Percentiles rank a stretch among this genome's conserved stretches.
These are phyloP conservation scores for Collybia mongolica DNA, from an alignment of 768 basidiomycete genomes.

Conservation along the genomic window DNA sequence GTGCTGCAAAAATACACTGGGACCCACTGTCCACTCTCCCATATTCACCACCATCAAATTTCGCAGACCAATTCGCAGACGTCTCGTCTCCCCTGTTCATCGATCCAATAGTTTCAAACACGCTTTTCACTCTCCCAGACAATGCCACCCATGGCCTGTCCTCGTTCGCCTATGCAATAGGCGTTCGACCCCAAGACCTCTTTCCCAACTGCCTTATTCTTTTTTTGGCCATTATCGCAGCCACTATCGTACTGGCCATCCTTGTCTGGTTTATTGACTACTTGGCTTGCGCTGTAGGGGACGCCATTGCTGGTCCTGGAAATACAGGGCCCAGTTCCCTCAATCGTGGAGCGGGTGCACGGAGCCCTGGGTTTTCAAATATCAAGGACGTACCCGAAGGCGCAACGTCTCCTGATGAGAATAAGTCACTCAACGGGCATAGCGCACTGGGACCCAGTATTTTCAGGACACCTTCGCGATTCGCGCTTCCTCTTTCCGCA, in stretches of 20 bases:
- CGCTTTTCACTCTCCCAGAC: slow-evolving; percentile 67
- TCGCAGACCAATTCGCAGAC: slow-evolving; percentile 72
- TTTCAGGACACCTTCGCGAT: slow-evolving; percentile 22
- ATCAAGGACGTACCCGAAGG: slow-evolving; percentile 50
- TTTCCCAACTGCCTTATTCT: slow-evolving; percentile 81
- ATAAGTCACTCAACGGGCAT: slow-evolving; percentile 44
- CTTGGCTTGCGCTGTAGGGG: slow-evolving; percentile 36
- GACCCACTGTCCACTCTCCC: slow-evolving; percentile 57
- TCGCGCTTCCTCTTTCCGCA: slow-evolving; percentile 21
- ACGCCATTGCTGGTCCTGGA: slow-evolving; percentile 13
- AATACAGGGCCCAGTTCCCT: slow-evolving; percentile 13
- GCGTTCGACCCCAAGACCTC: slow-evolving; percentile 78
- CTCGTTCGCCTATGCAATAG: slow-evolving; percentile 83
- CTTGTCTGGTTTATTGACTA: slow-evolving; percentile 75
- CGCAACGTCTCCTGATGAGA: slow-evolving; percentile 40
- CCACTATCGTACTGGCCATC: slow-evolving; percentile 65
- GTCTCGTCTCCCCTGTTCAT: slow-evolving; percentile 76
- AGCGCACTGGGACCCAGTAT: slow-evolving; percentile 19
- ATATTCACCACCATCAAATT: slow-evolving; percentile 68
- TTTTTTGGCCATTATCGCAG: slow-evolving; percentile 78
- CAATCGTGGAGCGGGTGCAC: slow-evolving; percentile 26
- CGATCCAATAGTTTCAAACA: slow-evolving; percentile 63
- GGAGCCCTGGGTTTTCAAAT: slow-evolving; percentile 34
- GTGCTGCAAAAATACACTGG: slow-evolving; percentile 54
- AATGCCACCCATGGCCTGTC: slow-evolving; percentile 68